Conservation (phyloP, 768 basidiomycete species). For the Kwoniella botswanensis region DNA sequence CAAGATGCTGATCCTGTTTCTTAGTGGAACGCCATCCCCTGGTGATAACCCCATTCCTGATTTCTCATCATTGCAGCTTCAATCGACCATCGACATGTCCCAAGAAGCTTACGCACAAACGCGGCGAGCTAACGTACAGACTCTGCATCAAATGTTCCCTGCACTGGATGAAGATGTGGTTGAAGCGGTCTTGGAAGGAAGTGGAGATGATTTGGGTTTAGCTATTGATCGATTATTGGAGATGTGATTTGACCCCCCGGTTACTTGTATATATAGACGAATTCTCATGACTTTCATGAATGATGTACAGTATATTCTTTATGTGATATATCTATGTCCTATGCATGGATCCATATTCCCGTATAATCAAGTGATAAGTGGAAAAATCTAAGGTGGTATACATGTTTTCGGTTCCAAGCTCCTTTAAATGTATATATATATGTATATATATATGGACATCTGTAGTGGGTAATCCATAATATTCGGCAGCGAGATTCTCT, state of each 20-base stretch:
- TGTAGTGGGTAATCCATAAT: too few relatives aligned
- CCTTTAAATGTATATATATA: too few relatives aligned
- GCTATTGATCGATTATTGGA: conserved; percentile 70
- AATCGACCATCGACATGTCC: conserved; percentile 66
- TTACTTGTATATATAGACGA: conserved; percentile 2
- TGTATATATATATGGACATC: neutral
- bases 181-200: conserved; percentile 87
- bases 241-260: conserved; percentile 26
- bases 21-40: conserved; percentile 26
- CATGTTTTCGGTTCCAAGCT: neutral
- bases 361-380: neutral
- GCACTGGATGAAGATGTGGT: conserved; percentile 78
- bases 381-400: neutral
- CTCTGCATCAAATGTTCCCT: conserved; percentile 88
- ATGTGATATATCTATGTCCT: conserved; percentile 4
- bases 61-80: conserved; percentile 61
- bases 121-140: conserved; percentile 65
- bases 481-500: too few relatives aligned
- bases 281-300: conserved; percentile 3
- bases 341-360: neutral
- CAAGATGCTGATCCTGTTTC: conserved; percentile 27
- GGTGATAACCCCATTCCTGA: conserved; percentile 28
- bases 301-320: neutral
- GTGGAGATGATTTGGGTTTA: conserved; percentile 82
- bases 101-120: conserved; percentile 75